Evolutionary conservation across 257 asterid genomes (phyloP).

Genomic region (Solanum chilense): DNA sequence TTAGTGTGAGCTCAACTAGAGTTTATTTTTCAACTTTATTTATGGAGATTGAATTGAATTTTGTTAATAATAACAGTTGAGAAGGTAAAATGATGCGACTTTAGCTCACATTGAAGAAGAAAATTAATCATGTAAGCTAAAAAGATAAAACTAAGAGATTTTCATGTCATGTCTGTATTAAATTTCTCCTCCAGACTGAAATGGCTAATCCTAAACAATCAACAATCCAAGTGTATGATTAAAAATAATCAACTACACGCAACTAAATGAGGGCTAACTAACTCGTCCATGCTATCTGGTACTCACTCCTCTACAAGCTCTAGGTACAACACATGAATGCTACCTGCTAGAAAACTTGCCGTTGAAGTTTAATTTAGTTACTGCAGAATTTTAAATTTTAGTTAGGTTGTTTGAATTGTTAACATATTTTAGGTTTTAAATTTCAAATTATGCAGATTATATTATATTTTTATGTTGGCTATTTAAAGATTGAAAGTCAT

Average conservation of each 20-base stretch:
- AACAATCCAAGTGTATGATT: neutral
- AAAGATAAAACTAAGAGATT: neutral
- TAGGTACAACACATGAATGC: neutral
- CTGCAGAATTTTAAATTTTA: no score
- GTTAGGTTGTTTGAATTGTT: no score
- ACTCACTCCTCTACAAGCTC: no score
- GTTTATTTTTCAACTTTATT: neutral
- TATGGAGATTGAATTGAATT: neutral
- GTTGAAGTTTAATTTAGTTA: no score
- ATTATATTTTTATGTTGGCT: no score
- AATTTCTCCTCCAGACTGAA: neutral
- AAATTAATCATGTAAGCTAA: no score
- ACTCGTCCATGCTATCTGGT: neutral
- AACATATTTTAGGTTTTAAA: no score
- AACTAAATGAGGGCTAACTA: neutral
- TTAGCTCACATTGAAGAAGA: neutral
- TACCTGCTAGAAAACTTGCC: no score
- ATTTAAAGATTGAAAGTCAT: no score
- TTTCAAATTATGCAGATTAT: no score
- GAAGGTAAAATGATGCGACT: neutral
- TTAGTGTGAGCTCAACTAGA: neutral
- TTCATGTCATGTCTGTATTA: neutral
- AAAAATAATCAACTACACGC: neutral
- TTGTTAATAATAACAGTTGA: neutral
- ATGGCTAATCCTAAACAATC: neutral